These are phyloP conservation scores for Smittium mucronatum DNA, from an alignment of 371 early-diverging fungal species.

Conservation along the genomic window DNA sequence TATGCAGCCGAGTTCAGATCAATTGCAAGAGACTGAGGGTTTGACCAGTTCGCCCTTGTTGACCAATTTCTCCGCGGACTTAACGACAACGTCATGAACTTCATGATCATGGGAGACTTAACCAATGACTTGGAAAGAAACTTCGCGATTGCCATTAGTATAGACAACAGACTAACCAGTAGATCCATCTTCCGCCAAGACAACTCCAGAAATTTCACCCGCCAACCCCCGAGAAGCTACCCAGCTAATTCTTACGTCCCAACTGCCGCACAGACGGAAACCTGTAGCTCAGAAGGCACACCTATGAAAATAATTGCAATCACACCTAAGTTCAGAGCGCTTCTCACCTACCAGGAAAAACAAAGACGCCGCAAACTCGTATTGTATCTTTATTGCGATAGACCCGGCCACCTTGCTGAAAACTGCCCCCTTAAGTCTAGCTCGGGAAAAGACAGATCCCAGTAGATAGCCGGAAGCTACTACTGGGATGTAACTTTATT, in stretches of 20 bases:
- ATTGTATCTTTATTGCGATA: not conserved
- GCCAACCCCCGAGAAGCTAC: not conserved
- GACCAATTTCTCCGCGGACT: constrained; percentile 3
- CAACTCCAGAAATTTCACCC: not conserved
- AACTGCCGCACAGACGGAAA: too few species aligned
- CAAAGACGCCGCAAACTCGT: not conserved
- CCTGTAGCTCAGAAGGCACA: not conserved
- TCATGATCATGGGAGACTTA: not conserved
- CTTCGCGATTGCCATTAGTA: not conserved
- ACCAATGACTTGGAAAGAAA: not conserved
- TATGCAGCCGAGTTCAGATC: constrained; percentile 4
- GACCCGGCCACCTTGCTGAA: not conserved
- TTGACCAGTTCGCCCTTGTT: not conserved
- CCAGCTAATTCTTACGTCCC: not conserved
- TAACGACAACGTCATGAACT: not conserved
- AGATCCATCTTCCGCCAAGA: not conserved
- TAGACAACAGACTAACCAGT: not conserved
- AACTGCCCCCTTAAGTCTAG: not conserved
- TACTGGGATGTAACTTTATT: not conserved
- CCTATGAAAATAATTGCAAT: not conserved
- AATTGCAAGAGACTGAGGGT: not conserved
- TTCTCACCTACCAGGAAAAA: not conserved
- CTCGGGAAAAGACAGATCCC: not conserved
- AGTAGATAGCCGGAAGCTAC: not conserved
- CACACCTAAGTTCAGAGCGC: too few species aligned